Percentiles rank a stretch among this genome's conserved stretches.
Conservation (phyloP, 768 basidiomycete genomes). For the Gloeopeniophorella convolvens region DNA sequence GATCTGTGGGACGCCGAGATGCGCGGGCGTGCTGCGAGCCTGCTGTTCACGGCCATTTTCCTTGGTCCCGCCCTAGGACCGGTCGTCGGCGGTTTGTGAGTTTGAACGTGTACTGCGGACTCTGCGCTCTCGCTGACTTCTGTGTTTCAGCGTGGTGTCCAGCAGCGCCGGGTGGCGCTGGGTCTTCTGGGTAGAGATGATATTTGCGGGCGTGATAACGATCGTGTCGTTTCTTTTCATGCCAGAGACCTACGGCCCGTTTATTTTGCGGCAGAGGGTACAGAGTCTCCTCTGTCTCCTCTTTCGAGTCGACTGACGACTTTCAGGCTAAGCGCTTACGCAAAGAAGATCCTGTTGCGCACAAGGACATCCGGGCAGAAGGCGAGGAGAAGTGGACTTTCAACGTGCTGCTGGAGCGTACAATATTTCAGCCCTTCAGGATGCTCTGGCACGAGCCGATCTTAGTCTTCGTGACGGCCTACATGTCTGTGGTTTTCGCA, state of each 20-base stretch:
- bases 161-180: constrained; percentile 5
- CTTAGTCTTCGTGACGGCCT: constrained; percentile 52
- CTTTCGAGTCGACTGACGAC: not conserved
- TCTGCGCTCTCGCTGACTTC: too few species aligned
- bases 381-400: constrained; percentile 54
- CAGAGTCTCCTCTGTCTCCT: not conserved
- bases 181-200: constrained; percentile 13
- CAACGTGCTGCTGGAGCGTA: constrained; percentile 45
- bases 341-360: constrained; percentile 40
- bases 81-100: constrained; percentile 18
- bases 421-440: constrained; percentile 49
- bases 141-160: not conserved
- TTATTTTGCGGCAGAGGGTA: constrained; percentile 4
- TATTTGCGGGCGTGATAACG: constrained; percentile 1
- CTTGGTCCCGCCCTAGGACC: constrained; percentile 24
- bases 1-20: constrained; percentile 23
- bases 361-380: constrained; percentile 43
- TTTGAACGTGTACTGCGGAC: too few species aligned
- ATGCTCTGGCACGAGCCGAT: constrained; percentile 61
- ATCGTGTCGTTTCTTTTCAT: not conserved
- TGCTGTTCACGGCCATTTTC: constrained; percentile 20
- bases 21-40: constrained; percentile 17
- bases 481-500: constrained; percentile 54
- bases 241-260: constrained; percentile 5
- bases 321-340: constrained; percentile 38